phyloP scores from a whole-genome alignment of 371 early-diverging fungal species.

The Rhizomucor miehei region DNA sequence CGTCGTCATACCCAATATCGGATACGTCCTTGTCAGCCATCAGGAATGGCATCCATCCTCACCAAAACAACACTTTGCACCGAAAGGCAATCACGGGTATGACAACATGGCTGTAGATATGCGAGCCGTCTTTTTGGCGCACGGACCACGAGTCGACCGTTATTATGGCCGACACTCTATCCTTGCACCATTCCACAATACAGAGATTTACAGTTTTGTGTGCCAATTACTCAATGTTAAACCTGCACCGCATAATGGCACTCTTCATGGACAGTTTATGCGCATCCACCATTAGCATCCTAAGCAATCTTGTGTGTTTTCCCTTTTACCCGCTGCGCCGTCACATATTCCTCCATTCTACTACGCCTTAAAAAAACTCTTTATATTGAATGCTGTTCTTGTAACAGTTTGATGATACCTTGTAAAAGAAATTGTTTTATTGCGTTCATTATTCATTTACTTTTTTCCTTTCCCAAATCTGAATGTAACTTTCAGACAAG shows the following conservation, averaged over 20 bases:
- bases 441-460: too few species aligned
- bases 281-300: neutral
- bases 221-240: slow-evolving; percentile 23
- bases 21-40: slow-evolving; percentile 44
- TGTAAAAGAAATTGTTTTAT: slow-evolving; percentile 4
- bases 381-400: too few species aligned
- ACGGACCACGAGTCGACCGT: slow-evolving; percentile 65
- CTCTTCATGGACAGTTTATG: slow-evolving; percentile 14
- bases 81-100: slow-evolving; percentile 83
- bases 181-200: slow-evolving; percentile 32
- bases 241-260: slow-evolving; percentile 32
- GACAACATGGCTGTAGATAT: slow-evolving; percentile 73
- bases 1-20: slow-evolving; percentile 64
- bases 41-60: slow-evolving; percentile 14
- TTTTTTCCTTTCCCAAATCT: slow-evolving; percentile 49
- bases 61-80: slow-evolving; percentile 8
- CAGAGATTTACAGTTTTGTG: slow-evolving; percentile 36
- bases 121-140: slow-evolving; percentile 83
- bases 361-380: too few species aligned
- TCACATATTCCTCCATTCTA: too few species aligned
- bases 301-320: too few species aligned
- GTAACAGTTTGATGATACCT: too few species aligned
- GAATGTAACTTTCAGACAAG: slow-evolving; percentile 90
- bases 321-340: too few species aligned
- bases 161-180: slow-evolving; percentile 8